Percentiles rank a stretch among this genome's conserved stretches.
Conservation (phyloP, 1,284 basidiomycete species). For the Athelia sp. region DNA sequence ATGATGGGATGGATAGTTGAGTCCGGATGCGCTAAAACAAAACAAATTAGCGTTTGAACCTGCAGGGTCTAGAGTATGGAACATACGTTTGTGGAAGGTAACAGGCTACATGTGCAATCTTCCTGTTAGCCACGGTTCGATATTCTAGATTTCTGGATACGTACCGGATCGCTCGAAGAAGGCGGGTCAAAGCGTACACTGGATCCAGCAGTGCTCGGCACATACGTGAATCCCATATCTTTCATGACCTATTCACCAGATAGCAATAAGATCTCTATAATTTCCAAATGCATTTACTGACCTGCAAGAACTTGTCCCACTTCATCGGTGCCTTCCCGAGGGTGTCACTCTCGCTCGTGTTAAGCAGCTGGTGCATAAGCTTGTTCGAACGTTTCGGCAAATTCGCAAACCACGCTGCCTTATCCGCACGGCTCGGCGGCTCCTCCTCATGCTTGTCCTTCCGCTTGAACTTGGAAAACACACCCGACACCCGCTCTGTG, state of each 20-base stretch:
- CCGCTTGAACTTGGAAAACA: constrained; percentile 45
- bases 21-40: constrained; percentile 61
- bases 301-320: constrained; percentile 66
- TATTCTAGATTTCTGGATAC: constrained; percentile 13
- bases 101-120: constrained; percentile 45
- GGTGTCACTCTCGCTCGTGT: constrained; percentile 50
- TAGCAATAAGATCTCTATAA: not conserved
- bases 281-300: constrained; percentile 15
- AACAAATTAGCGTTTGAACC: constrained; percentile 2
- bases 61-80: not conserved
- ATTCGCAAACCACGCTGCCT: constrained; percentile 48
- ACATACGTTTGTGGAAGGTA: constrained; percentile 70
- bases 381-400: constrained; percentile 53
- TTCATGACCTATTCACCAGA: constrained; percentile 56
- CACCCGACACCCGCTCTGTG: constrained; percentile 37
- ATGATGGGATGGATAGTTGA: constrained; percentile 49
- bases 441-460: constrained; percentile 30
- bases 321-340: constrained; percentile 57
- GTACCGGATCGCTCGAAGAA: constrained; percentile 46
- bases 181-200: constrained; percentile 79
- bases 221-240: constrained; percentile 71
- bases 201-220: constrained; percentile 72
- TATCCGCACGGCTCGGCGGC: constrained; percentile 35
- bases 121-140: not conserved
- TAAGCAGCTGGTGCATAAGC: constrained; percentile 61